Evolutionary conservation across 768 basidiomycete species (phyloP).

Genomic region (Dentipellis sp.): DNA sequence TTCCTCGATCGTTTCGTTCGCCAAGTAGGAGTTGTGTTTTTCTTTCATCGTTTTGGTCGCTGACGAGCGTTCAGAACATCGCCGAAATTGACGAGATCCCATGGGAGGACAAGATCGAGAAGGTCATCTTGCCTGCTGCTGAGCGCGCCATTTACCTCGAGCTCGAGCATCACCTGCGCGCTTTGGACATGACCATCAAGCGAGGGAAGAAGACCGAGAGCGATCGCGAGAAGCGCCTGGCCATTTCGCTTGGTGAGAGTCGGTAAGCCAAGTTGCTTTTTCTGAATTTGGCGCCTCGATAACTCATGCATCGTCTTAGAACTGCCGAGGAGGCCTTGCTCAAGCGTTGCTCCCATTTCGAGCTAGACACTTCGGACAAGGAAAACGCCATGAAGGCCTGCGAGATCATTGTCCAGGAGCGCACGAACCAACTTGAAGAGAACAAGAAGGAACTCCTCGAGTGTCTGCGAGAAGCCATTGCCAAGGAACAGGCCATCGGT

Average conservation of each 20-base stretch:
- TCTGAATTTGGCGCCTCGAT: neutral
- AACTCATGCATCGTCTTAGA: conserved; percentile 26
- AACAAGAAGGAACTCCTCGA: conserved; percentile 67
- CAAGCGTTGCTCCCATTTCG: conserved; percentile 94
- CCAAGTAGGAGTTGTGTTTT: conserved; percentile 43
- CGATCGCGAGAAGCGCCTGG: conserved; percentile 83
- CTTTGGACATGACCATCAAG: conserved; percentile 76
- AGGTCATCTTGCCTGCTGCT: conserved; percentile 76
- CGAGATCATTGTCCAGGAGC: conserved; percentile 82
- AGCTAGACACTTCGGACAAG: conserved; percentile 56
- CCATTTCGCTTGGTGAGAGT: conserved; percentile 82
- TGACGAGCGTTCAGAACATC: conserved; percentile 51
- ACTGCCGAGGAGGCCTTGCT: conserved; percentile 88
- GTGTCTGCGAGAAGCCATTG: conserved; percentile 56
- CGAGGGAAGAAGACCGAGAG: conserved; percentile 60
- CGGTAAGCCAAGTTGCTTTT: conserved; percentile 22
- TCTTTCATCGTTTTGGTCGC: neutral
- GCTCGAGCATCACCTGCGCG: conserved; percentile 85
- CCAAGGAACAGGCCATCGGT: conserved; percentile 60
- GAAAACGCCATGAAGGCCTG: conserved; percentile 86
- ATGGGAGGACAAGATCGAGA: conserved; percentile 52
- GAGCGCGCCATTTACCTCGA: conserved; percentile 94
- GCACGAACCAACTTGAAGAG: conserved; percentile 67
- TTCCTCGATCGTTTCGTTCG: conserved; percentile 80
- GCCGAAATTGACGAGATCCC: conserved; percentile 97